Evolutionary conservation across 2,329 filamentous ascomycete genomes (phyloP), one percentile per base, ranked within the genome.

Genomic region (Simplicillium sp.): DNA sequence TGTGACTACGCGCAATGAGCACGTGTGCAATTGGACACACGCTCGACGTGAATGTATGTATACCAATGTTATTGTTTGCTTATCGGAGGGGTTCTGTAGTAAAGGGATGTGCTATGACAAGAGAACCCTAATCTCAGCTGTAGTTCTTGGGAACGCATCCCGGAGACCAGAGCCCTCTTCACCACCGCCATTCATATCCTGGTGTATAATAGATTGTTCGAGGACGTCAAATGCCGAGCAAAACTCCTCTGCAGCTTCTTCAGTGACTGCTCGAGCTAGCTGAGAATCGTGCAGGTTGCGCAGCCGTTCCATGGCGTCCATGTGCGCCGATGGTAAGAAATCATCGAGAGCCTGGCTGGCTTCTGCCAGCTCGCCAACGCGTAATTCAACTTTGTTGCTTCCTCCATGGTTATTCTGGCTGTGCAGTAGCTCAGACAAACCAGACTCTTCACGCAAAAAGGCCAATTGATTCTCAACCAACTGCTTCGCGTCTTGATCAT

Each of bases 261-360:
- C 86, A 0, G 87, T 92, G 37, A 95, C 76, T 36, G 80, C 71
- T 37, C 86, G 77, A 12, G 84, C 82, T 43, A 94, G 65, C 11
- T 70, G 71, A 1, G 84, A 76, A 52, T 86, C 84, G 46, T 84
- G 80, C 2, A 98, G 64, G 34, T 77, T 69, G 48, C 82, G 82
- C 18, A 97, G 61, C 45, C 87, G 86, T 38, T 92, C 84, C 51
- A 86, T 80, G 3, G 89, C 89, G 57, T 98, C 92, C 70, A 96
- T 90, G 25, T 95, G 71, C 3, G 90, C 92, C 1, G 87, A 94
- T 0, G 92, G 89, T 17, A 98, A 68, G 63, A 97, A 98, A 45
- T 87, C 81, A 54, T 98, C 92, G 7, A 98, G 70, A 33, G 73
- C 75, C 52, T 89, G 85, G 51, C 86, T 86, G 2, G 82, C 80